Conservation (phyloP, 2,329 filamentous ascomycete species). For the Coniella lustricola region DNA sequence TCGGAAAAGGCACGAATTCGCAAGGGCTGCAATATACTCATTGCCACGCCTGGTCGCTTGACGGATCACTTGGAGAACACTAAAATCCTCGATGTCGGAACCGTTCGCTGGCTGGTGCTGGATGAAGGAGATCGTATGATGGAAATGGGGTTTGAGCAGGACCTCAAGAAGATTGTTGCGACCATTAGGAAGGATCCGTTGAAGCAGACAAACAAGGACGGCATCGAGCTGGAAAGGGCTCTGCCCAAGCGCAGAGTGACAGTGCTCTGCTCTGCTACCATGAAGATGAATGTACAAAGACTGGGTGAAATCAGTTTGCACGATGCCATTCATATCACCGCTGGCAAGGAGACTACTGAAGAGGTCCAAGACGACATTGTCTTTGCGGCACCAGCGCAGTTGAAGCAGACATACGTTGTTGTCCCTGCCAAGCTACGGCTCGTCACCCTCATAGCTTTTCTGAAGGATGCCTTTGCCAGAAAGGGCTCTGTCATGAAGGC, state of each 20-base stretch:
- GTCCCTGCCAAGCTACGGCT: constrained; percentile 85
- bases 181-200: constrained; percentile 63
- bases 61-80: constrained; percentile 92
- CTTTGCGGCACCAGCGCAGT: constrained; percentile 81
- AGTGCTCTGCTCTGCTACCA: constrained; percentile 88
- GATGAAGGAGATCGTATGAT: constrained; percentile 98
- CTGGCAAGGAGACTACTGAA: constrained; percentile 45
- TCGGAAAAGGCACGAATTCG: constrained; percentile 87
- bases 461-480: constrained; percentile 82
- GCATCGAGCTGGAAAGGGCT: constrained; percentile 50
- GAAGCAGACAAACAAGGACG: constrained; percentile 52
- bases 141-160: constrained; percentile 95
- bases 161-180: constrained; percentile 79
- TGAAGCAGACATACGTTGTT: constrained; percentile 86
- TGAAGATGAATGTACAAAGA: constrained; percentile 96
- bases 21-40: constrained; percentile 91
- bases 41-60: constrained; percentile 87
- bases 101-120: constrained; percentile 86
- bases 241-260: constrained; percentile 75
- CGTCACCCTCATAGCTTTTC: constrained; percentile 74
- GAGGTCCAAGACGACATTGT: constrained; percentile 41
- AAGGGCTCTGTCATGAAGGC: constrained; percentile 93
- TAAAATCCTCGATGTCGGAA: constrained; percentile 77
- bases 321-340: constrained; percentile 81
- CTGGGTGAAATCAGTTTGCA: constrained; percentile 92